Evolutionary conservation across 192 early-diverging fungal genomes (phyloP).

Genomic region (Haplosporangium gracile): DNA sequence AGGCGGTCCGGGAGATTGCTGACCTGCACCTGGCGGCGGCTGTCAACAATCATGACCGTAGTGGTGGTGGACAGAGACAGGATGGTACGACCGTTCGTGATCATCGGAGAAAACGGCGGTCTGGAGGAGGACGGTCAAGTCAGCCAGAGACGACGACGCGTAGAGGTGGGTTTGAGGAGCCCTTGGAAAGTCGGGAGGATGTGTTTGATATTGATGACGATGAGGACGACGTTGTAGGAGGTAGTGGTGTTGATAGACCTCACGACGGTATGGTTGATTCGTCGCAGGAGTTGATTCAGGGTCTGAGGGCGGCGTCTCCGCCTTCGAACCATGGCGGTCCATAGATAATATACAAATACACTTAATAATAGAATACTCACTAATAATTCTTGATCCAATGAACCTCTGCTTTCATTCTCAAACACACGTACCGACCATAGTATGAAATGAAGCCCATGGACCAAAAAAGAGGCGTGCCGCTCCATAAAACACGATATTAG

Average conservation of each 20-base stretch:
- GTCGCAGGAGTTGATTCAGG: not conserved
- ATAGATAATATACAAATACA: not conserved
- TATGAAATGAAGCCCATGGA: not conserved
- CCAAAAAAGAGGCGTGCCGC: not conserved
- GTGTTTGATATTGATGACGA: not conserved
- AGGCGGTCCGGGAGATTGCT: slow-evolving; percentile 27
- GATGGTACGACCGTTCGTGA: not conserved
- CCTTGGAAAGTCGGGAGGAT: not conserved
- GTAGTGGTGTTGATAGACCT: too few species aligned
- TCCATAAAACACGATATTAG: not conserved
- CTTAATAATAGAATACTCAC: not conserved
- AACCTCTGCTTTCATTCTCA: not conserved
- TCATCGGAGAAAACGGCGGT: not conserved
- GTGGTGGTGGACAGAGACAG: not conserved
- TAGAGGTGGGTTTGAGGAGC: not conserved
- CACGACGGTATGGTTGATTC: not conserved
- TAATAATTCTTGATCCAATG: not conserved
- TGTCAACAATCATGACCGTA: not conserved
- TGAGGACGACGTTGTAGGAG: not conserved
- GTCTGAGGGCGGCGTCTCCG: not conserved
- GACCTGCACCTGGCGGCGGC: slow-evolving; percentile 16
- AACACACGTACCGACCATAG: too few species aligned
- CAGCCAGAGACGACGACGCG: not conserved
- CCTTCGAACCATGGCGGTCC: not conserved
- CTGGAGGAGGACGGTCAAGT: not conserved